A percentile compares a stretch with the other conserved stretches of the same genome.
Conservation (phyloP, 768 basidiomycete genomes). For the Punctularia strigosozonata region DNA sequence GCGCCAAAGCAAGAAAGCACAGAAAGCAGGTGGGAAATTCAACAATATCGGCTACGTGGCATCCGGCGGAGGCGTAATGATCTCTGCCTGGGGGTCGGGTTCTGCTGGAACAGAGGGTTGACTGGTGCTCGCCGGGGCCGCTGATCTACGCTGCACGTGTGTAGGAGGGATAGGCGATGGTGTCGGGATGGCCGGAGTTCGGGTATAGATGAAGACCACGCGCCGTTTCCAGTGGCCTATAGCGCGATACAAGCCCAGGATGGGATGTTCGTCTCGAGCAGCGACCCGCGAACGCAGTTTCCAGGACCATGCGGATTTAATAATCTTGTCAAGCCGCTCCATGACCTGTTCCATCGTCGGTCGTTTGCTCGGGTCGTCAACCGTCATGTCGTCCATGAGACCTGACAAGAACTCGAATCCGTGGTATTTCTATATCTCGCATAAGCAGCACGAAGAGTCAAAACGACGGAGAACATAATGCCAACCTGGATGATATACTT, state of each 20-base stretch:
- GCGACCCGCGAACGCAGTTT: constrained; percentile 6
- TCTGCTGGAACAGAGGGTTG: too few species aligned
- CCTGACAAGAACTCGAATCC: constrained; percentile 15
- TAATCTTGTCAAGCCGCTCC: constrained; percentile 6
- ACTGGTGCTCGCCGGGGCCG: too few species aligned
- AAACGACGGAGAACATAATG: background rate
- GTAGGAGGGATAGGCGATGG: background rate
- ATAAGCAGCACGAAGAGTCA: constrained; percentile 6
- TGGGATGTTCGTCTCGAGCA: constrained; percentile 1
- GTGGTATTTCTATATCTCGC: constrained; percentile 4
- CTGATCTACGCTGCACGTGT: too few species aligned
- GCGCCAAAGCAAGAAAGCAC: too few species aligned
- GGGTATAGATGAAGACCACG: background rate
- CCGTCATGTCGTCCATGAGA: constrained; percentile 15
- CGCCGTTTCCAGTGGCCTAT: constrained; percentile 3
- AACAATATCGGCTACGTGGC: too few species aligned
- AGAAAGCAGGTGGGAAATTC: too few species aligned
- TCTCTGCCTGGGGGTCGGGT: too few species aligned
- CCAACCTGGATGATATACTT: constrained; percentile 5
- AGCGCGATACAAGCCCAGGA: background rate
- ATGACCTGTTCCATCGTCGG: constrained; percentile 14
- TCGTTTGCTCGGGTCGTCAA: constrained; percentile 13
- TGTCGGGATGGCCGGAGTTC: constrained; percentile 5
- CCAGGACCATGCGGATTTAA: constrained; percentile 3
- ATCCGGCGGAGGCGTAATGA: too few species aligned